phyloP scores from a whole-genome alignment of 2,329 filamentous ascomycete species.

The Paecilomyces variotii region DNA sequence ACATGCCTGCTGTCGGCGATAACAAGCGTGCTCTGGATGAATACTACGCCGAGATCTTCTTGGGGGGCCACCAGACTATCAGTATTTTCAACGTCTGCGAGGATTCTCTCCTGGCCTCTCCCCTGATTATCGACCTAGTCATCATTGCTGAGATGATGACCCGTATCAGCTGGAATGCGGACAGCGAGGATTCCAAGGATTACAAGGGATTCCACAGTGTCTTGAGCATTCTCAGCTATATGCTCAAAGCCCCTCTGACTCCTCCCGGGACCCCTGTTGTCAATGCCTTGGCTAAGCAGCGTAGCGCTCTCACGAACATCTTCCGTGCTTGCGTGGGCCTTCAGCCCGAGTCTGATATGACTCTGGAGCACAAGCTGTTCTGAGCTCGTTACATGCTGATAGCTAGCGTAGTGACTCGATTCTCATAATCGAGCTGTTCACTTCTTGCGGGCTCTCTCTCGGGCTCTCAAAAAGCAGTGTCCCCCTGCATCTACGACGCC shows the following conservation, averaged over 20 bases:
- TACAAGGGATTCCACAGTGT: constrained; percentile 96
- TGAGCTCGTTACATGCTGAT: constrained; percentile 31
- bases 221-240: constrained; percentile 94
- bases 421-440: neutral
- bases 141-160: constrained; percentile 97
- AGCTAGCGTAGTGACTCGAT: neutral
- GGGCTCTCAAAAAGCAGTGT: neutral
- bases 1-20: constrained; percentile 97
- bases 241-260: constrained; percentile 91
- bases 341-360: constrained; percentile 98
- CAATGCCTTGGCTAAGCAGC: constrained; percentile 94
- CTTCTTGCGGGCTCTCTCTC: neutral
- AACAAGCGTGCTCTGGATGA: constrained; percentile 98
- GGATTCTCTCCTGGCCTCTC: constrained; percentile 91
- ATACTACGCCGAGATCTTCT: constrained; percentile 99
- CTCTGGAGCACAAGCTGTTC: constrained; percentile 96
- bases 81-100: constrained; percentile 98
- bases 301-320: constrained; percentile 89
- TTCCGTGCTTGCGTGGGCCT: constrained; percentile 96
- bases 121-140: constrained; percentile 94
- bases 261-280: constrained; percentile 91
- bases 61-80: constrained; percentile 97
- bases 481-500: neutral
- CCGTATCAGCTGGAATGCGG: constrained; percentile 81
- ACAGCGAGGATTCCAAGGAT: constrained; percentile 49